Percentiles rank a stretch among this genome's conserved stretches.
phyloP scores from a whole-genome alignment of 306 rosid genomes.

The Cicer chorassanicum region DNA sequence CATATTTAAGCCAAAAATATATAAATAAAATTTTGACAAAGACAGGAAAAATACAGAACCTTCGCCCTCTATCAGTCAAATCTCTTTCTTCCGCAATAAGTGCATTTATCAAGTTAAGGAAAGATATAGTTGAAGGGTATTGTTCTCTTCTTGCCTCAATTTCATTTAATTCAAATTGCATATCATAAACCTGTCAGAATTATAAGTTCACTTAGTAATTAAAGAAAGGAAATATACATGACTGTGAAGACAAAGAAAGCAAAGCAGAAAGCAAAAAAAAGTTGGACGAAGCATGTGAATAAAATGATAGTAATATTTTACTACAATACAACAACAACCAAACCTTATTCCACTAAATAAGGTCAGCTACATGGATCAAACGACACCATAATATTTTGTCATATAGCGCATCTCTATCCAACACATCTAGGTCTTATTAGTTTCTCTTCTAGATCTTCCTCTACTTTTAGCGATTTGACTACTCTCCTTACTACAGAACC shows the following conservation, averaged over 20 bases:
- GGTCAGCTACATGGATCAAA: no score
- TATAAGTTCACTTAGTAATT: constrained; percentile 32
- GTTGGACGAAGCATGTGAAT: constrained; percentile 28
- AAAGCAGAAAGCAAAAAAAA: neutral
- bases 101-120: constrained; percentile 86
- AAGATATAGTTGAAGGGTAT: constrained; percentile 94
- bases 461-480: no score
- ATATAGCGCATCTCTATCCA: no score
- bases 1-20: constrained; percentile 5
- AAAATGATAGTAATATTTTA: constrained; percentile 12
- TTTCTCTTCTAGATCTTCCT: no score
- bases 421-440: no score
- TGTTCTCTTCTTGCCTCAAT: constrained; percentile 96
- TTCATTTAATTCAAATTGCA: constrained; percentile 94
- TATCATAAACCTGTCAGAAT: constrained; percentile 86
- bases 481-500: no score
- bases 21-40: constrained; percentile 16
- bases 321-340: neutral
- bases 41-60: constrained; percentile 49
- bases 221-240: constrained; percentile 10
- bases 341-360: no score
- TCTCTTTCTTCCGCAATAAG: constrained; percentile 95
- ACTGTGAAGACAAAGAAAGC: constrained; percentile 5
- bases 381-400: no score
- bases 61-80: constrained; percentile 86